Conservation (phyloP, 306 rosid genomes). For the Lathyrus oleraceus region DNA sequence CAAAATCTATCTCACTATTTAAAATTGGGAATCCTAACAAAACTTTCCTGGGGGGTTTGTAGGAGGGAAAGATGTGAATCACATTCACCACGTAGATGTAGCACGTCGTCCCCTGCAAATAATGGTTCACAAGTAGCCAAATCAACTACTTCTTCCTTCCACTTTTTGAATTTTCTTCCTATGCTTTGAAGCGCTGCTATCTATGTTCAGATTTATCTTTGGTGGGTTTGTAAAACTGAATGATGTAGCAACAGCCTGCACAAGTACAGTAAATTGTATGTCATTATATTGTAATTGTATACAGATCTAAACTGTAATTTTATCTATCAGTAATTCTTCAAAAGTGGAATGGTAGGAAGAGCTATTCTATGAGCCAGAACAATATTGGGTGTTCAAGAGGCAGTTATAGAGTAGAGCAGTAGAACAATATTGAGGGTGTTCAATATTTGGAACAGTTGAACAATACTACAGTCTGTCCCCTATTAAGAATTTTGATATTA, state of each 20-base stretch:
- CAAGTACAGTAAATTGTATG: slow-evolving; percentile 22
- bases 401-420: too few species aligned
- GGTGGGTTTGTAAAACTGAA: slow-evolving; percentile 92
- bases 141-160: slow-evolving; percentile 56
- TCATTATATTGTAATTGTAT: slow-evolving; percentile 22
- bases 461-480: too few species aligned
- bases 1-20: slow-evolving; percentile 25
- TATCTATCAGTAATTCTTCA: not conserved
- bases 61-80: not conserved
- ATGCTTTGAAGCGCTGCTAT: slow-evolving; percentile 79
- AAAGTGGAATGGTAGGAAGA: not conserved
- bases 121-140: slow-evolving; percentile 49
- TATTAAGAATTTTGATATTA: not conserved
- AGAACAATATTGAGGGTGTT: too few species aligned
- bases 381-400: not conserved
- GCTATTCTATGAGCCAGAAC: not conserved
- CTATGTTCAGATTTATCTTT: slow-evolving; percentile 71
- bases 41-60: slow-evolving; percentile 15
- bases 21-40: slow-evolving; percentile 37
- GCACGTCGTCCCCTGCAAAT: slow-evolving; percentile 25
- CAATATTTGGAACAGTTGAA: too few species aligned
- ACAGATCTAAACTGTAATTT: not conserved
- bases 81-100: not conserved
- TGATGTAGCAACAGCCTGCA: slow-evolving; percentile 82
- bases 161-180: slow-evolving; percentile 59